These are phyloP conservation scores for Parietichytrium sp. DNA, from an alignment of 108 stramenopile species.

Conservation along the genomic window DNA sequence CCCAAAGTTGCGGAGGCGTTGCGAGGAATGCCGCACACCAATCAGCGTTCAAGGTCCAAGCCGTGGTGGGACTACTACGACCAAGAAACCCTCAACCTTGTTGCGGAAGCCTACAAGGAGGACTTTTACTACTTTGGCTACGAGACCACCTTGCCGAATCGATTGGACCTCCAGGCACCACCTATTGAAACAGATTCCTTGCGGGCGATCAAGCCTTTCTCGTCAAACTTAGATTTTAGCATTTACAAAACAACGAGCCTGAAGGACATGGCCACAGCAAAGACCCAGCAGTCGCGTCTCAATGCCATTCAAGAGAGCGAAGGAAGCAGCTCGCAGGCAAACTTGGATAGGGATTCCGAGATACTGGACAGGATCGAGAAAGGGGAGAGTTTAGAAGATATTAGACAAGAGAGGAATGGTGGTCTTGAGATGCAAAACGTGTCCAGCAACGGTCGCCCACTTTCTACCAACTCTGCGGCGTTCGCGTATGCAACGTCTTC, in stretches of 20 bases:
- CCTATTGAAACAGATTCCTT: background rate
- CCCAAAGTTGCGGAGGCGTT: constrained; percentile 4
- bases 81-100: constrained; percentile 64
- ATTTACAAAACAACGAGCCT: constrained; percentile 3
- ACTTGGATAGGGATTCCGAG: too few species aligned
- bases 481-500: too few species aligned
- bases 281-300: too few species aligned
- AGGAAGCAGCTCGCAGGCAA: too few species aligned
- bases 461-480: too few species aligned
- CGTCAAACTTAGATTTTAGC: background rate
- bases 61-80: constrained; percentile 65
- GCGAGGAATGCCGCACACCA: constrained; percentile 11
- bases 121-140: constrained; percentile 68
- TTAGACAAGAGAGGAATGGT: too few species aligned
- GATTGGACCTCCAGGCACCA: constrained; percentile 53
- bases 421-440: too few species aligned
- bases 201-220: background rate
- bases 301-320: too few species aligned
- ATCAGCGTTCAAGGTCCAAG: background rate
- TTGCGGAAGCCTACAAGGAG: constrained; percentile 59
- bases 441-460: too few species aligned
- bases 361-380: too few species aligned
- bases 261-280: background rate
- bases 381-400: too few species aligned
- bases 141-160: constrained; percentile 42